Percentiles rank a stretch among this genome's conserved stretches.
phyloP scores from a whole-genome alignment of 1,284 basidiomycete species.

The Trichosporon sp. region DNA sequence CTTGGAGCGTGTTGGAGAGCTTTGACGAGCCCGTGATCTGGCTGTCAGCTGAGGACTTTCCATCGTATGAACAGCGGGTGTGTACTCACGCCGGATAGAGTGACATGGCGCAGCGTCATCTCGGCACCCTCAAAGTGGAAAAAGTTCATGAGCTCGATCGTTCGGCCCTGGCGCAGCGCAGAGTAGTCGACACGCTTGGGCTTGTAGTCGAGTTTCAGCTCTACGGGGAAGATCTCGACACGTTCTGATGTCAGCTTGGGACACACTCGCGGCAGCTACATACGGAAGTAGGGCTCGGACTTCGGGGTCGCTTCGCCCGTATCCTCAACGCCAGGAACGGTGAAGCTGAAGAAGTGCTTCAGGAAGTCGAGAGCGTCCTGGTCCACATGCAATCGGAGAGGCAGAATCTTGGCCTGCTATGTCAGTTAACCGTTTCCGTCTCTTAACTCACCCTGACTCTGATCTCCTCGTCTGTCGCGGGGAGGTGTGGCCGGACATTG shows the following conservation, averaged over 20 bases:
- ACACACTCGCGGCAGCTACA: slow-evolving; percentile 8
- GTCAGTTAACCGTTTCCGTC: not conserved
- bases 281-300: slow-evolving; percentile 47
- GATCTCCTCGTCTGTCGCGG: slow-evolving; percentile 62
- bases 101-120: slow-evolving; percentile 92
- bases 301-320: slow-evolving; percentile 35
- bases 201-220: slow-evolving; percentile 94
- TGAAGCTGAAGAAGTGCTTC: slow-evolving; percentile 92
- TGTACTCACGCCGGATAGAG: slow-evolving; percentile 71
- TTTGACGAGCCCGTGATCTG: slow-evolving; percentile 84
- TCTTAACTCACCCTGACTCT: slow-evolving; percentile 63
- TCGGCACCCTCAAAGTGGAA: slow-evolving; percentile 99
- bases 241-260: slow-evolving; percentile 33
- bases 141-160: slow-evolving; percentile 98
- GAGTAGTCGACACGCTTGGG: slow-evolving; percentile 92
- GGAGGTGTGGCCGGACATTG: slow-evolving; percentile 62
- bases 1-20: slow-evolving; percentile 84
- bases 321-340: slow-evolving; percentile 53
- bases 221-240: slow-evolving; percentile 57
- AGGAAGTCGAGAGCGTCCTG: slow-evolving; percentile 97
- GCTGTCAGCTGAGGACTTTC: slow-evolving; percentile 1
- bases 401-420: slow-evolving; percentile 73
- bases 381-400: slow-evolving; percentile 87
- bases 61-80: not conserved
- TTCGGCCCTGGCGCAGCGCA: slow-evolving; percentile 82